Evolutionary conservation across 306 rosid species (phyloP), one percentile per base, ranked within the genome.

Genomic region (Betula pendula): DNA sequence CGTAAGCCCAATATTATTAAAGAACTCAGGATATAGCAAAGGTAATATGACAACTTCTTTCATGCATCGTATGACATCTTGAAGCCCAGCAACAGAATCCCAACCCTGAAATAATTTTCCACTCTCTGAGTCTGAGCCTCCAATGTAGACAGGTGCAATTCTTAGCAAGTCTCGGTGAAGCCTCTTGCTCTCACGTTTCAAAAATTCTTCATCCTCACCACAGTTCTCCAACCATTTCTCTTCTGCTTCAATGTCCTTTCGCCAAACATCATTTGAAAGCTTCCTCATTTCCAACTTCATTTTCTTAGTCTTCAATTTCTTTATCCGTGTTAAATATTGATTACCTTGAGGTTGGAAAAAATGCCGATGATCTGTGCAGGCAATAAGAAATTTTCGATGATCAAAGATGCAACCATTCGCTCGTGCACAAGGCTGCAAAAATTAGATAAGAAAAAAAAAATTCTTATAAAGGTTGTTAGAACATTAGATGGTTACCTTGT

Each of bases 21-120:
- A 95, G 84, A 95, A 82, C 85, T 95, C 96, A 2, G 98, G 98
- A 82, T 95, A 95, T 24, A 95, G 77, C 51, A 95, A 90, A 71
- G 98, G 98, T 78, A 95, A 83, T 74, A 92, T 90, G 73, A 92
- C 98, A 82, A 95, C 97, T 90, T 95, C 98, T 77, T 95, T 95
- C 98, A 95, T 89, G 85, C 98, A 95, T 55, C 70, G 84, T 84
- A 95, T 95, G 86, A 95, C 98, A 80, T 91, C 90, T 84, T 90
- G 86, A 78, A 95, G 98, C 84, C 98, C 98, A n/a, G 98, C 98
- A 84, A 95, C 97, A 63, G 98, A 92, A 83, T 95, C 98, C 98
- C 98, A 95, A 70, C 98, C 97, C 89, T 90, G 90, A 89, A 90
- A 90, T 31, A 84, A 63, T 62, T 86, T 86, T 63, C 82, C 93